Conservation (phyloP, 2,329 filamentous ascomycete species). For the Monilinia vaccinii-corymbosi region DNA sequence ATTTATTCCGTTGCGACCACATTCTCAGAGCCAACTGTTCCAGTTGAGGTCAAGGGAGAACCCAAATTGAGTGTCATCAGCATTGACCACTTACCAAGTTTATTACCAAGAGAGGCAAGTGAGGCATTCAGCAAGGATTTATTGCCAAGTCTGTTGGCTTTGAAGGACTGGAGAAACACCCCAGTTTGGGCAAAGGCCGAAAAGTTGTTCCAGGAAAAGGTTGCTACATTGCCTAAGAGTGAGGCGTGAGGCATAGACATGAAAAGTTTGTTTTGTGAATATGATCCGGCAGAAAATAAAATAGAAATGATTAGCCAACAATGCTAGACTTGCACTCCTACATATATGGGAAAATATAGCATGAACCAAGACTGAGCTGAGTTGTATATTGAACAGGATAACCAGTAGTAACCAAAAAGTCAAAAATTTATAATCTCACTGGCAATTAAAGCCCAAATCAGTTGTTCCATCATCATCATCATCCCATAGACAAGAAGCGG, state of each 20-base stretch:
- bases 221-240: slow-evolving; percentile 52
- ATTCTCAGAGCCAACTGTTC: slow-evolving; percentile 79
- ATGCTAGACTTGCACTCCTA: not conserved
- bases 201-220: slow-evolving; percentile 77
- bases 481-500: too few relatives aligned
- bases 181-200: slow-evolving; percentile 81
- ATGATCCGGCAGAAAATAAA: not conserved
- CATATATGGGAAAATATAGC: not conserved
- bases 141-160: slow-evolving; percentile 64
- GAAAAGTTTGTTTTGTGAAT: not conserved
- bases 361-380: not conserved
- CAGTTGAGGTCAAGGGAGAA: slow-evolving; percentile 51
- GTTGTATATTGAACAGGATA: too few relatives aligned
- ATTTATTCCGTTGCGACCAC: slow-evolving; percentile 81
- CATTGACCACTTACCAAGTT: slow-evolving; percentile 76
- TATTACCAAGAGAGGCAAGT: slow-evolving; percentile 77
- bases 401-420: not conserved
- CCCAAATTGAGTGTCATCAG: slow-evolving; percentile 66
- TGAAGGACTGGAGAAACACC: slow-evolving; percentile 65
- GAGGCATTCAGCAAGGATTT: slow-evolving; percentile 77
- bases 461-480: not conserved
- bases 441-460: too few relatives aligned
- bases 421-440: not conserved
- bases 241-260: slow-evolving; percentile 4
- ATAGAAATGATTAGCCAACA: not conserved